Percentiles rank a stretch among this genome's conserved stretches.
phyloP scores from a whole-genome alignment of 345 rosid genomes.

The Aquilaria yunnanensis region DNA sequence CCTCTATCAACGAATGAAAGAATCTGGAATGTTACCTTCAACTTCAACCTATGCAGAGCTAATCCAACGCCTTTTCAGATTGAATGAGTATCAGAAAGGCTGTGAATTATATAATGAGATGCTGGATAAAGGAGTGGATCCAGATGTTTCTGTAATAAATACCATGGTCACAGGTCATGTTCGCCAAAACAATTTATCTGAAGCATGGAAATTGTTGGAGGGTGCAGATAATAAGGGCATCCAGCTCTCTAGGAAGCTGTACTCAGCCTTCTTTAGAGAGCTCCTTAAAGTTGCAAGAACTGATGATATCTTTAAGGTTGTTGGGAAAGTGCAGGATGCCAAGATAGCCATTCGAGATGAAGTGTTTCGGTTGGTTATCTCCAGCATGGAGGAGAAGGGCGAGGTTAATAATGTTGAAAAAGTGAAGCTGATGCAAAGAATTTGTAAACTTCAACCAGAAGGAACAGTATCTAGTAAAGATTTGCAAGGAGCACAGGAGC shows the following conservation, averaged over 20 bases:
- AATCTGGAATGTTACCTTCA: conserved; percentile 36
- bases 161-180: conserved; percentile 66
- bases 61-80: conserved; percentile 57
- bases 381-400: conserved; percentile 55
- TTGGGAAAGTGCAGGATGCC: conserved; percentile 50
- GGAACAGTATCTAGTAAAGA: conserved; percentile 12
- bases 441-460: conserved; percentile 16
- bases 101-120: conserved; percentile 54
- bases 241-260: conserved; percentile 47
- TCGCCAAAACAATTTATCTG: conserved; percentile 41
- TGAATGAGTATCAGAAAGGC: conserved; percentile 47
- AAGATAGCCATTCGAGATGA: conserved; percentile 37
- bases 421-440: conserved; percentile 43
- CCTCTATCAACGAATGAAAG: conserved; percentile 46
- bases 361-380: conserved; percentile 46
- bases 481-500: conserved; percentile 7
- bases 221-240: conserved; percentile 51
- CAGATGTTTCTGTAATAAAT: conserved; percentile 46
- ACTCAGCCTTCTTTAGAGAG: conserved; percentile 54
- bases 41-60: conserved; percentile 60
- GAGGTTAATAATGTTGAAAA: conserved; percentile 40
- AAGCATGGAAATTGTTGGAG: conserved; percentile 67
- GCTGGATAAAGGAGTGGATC: conserved; percentile 50
- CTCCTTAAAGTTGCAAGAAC: conserved; percentile 50
- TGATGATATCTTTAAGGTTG: conserved; percentile 44